A percentile compares a stretch with the other conserved stretches of the same genome.
phyloP scores from a whole-genome alignment of 2,329 filamentous ascomycete genomes.

The Calonectria hawksworthii region DNA sequence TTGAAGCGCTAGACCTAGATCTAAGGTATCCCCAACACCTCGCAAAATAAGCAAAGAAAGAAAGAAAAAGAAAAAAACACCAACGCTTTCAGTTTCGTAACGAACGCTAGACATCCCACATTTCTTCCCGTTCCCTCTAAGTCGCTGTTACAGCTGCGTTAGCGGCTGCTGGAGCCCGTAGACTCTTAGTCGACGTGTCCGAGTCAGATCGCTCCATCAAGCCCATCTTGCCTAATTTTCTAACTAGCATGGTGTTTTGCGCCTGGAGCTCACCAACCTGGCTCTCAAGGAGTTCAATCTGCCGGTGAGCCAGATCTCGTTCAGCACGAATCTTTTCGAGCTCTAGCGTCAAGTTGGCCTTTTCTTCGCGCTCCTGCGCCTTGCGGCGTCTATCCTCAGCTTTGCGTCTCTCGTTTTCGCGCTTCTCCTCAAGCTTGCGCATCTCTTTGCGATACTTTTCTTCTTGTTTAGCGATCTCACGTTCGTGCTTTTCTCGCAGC shows the following conservation, averaged over 20 bases:
- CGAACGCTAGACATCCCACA: slow-evolving; percentile 17
- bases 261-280: slow-evolving; percentile 71
- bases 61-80: neutral
- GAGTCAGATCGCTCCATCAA: slow-evolving; percentile 57
- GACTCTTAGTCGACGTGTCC: slow-evolving; percentile 49
- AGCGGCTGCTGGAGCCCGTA: slow-evolving; percentile 23
- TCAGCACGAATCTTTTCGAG: slow-evolving; percentile 66
- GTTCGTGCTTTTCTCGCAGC: slow-evolving; percentile 73
- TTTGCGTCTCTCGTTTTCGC: slow-evolving; percentile 73
- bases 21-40: slow-evolving; percentile 38
- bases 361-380: slow-evolving; percentile 67
- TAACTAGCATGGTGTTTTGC: slow-evolving; percentile 72
- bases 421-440: slow-evolving; percentile 74
- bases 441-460: slow-evolving; percentile 76
- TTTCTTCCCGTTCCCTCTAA: neutral
- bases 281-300: slow-evolving; percentile 67
- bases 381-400: slow-evolving; percentile 66
- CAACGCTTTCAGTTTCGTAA: slow-evolving; percentile 20
- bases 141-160: slow-evolving; percentile 17
- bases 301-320: slow-evolving; percentile 64
- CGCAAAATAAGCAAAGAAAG: slow-evolving; percentile 22
- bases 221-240: slow-evolving; percentile 63
- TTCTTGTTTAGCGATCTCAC: slow-evolving; percentile 74
- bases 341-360: slow-evolving; percentile 62
- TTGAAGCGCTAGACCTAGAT: slow-evolving; percentile 25